Percentiles rank a stretch among this genome's conserved stretches.
These are phyloP conservation scores for Aphanocladium album DNA, from an alignment of 2,329 filamentous ascomycete genomes.

Conservation along the genomic window DNA sequence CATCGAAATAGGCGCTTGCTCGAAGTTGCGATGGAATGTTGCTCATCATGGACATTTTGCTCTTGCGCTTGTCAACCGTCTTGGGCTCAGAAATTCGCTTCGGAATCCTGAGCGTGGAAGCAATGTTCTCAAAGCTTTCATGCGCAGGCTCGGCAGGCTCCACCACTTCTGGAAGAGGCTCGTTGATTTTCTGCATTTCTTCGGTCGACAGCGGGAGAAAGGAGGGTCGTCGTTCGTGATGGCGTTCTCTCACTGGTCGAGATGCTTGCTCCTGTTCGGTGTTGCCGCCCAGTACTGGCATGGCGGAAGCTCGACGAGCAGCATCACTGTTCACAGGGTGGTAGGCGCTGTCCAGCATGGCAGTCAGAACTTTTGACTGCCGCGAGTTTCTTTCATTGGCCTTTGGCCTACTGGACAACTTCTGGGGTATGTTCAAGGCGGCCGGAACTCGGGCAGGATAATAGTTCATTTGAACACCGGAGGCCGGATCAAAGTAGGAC, in stretches of 20 bases:
- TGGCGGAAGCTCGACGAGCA: conserved; percentile 20
- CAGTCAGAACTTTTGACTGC: conserved; percentile 66
- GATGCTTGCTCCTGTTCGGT: conserved; percentile 14
- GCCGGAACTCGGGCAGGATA: conserved; percentile 93
- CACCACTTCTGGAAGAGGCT: not conserved
- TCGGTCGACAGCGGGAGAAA: conserved; percentile 10
- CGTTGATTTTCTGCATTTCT: conserved; percentile 7
- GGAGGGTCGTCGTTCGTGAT: conserved; percentile 10
- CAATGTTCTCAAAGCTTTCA: conserved; percentile 9
- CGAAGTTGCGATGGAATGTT: conserved; percentile 74
- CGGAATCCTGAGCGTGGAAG: conserved; percentile 26
- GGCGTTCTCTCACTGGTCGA: conserved; percentile 44
- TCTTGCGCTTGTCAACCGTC: conserved; percentile 28
- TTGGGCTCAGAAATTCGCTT: conserved; percentile 29
- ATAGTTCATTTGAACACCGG: conserved; percentile 79
- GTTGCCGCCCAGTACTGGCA: conserved; percentile 17
- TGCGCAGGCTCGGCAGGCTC: not conserved
- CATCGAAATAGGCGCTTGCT: conserved; percentile 87
- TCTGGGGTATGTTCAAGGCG: conserved; percentile 87
- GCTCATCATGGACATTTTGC: conserved; percentile 25
- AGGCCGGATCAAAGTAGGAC: conserved; percentile 58
- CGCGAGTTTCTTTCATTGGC: conserved; percentile 61
- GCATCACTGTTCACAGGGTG: conserved; percentile 6
- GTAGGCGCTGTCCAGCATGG: conserved; percentile 39
- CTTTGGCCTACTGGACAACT: conserved; percentile 70